Evolutionary conservation across 208 protist genomes (phyloP).

Genomic region (Crithidia bombi): DNA sequence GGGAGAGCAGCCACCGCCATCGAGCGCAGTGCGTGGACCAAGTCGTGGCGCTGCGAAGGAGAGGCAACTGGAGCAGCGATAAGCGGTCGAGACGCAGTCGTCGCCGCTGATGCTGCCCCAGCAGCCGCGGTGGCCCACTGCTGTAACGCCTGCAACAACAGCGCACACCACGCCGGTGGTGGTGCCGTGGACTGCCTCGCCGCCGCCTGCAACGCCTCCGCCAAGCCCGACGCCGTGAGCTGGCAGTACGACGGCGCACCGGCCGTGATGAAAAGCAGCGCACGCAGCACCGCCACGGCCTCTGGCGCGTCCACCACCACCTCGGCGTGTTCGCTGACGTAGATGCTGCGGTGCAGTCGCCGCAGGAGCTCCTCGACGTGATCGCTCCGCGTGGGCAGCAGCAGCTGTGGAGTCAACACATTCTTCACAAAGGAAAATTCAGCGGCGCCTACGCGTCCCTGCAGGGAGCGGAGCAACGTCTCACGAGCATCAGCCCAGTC

Average conservation of each 20-base stretch:
- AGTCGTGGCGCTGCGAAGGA: conserved; percentile 16
- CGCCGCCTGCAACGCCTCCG: conserved; percentile 35
- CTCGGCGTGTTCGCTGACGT: conserved; percentile 21
- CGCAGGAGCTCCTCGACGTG: conserved; percentile 55
- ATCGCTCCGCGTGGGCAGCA: conserved; percentile 38
- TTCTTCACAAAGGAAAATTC: conserved; percentile 55
- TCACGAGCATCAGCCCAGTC: conserved; percentile 47
- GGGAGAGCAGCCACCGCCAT: conserved; percentile 33
- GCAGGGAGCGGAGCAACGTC: conserved; percentile 39
- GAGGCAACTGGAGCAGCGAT: neutral
- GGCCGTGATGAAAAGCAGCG: conserved; percentile 45
- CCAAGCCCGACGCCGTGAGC: conserved; percentile 22
- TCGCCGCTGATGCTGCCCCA: neutral
- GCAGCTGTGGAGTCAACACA: conserved; percentile 48
- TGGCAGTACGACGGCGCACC: conserved; percentile 39
- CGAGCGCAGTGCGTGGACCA: conserved; percentile 27
- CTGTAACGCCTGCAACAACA: conserved; percentile 46
- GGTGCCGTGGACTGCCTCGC: conserved; percentile 12
- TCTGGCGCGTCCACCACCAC: conserved; percentile 28
- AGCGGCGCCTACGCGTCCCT: conserved; percentile 51
- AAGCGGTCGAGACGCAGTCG: neutral
- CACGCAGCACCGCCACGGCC: conserved; percentile 46
- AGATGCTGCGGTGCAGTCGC: conserved; percentile 33
- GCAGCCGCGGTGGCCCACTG: conserved; percentile 18
- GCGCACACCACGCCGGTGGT: conserved; percentile 29